These are phyloP conservation scores for Puccinia hordei DNA, from an alignment of 1,284 basidiomycete genomes.

Conservation along the genomic window DNA sequence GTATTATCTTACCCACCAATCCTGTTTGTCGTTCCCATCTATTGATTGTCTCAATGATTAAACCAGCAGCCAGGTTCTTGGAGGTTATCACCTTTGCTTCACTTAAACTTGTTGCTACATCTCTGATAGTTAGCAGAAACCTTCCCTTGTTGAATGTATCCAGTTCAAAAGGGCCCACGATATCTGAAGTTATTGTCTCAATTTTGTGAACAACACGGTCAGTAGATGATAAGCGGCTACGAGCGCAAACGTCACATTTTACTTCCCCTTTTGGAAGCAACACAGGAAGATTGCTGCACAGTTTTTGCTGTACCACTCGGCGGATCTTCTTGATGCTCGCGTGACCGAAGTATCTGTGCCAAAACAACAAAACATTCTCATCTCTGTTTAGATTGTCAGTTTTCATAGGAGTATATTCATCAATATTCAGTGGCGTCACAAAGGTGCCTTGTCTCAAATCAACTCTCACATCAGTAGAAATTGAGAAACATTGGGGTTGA, in stretches of 20 bases:
- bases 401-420: neutral
- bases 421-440: neutral
- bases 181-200: neutral
- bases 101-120: neutral
- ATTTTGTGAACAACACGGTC: neutral
- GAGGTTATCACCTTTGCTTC: neutral
- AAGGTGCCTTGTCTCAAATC: neutral
- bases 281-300: neutral
- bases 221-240: neutral
- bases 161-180: neutral
- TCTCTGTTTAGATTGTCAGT: neutral
- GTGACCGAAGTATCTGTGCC: neutral
- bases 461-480: neutral
- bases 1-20: too few relatives aligned
- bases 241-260: neutral
- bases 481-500: neutral
- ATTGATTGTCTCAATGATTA: neutral
- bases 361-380: neutral
- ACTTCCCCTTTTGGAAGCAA: neutral
- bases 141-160: neutral
- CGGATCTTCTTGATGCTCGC: neutral
- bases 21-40: neutral
- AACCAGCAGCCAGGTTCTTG: neutral
- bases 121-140: neutral
- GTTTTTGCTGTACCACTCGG: neutral